Base-by-base conservation (phyloP, 2,329 filamentous ascomycete genomes). In the Fusarium compactum region DNA sequence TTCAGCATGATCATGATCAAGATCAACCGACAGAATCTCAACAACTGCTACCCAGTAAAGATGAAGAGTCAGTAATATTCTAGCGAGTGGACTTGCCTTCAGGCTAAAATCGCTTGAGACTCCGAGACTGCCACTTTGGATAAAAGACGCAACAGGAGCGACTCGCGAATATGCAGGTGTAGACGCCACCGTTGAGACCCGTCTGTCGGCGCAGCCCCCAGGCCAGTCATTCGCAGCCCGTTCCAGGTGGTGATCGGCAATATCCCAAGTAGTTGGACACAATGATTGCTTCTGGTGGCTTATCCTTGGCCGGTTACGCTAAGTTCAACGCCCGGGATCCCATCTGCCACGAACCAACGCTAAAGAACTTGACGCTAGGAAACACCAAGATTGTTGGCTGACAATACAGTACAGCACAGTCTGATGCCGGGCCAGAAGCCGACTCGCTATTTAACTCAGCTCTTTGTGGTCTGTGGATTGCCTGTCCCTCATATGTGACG, bases 201-300 rank as follows among this genome's bases (percentile, higher is more conserved):
- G 56, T 72, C 46, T 61, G 54, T 51, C 38, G 62, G 66, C 58
- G 55, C 66, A 52, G 57, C 52, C 22, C 51, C 43, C 55, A 43
- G 29, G 29, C 50, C 57, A 29, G 64, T 62, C 58, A 70, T 74
- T 75, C 64, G 62, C 38, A 34, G 34, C n/a, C 71, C 52, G 46
- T 70, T 73, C 64, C 62, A 50, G 68, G 67, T 68, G 73, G 48
- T 72, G 72, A 72, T 74, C 72, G 58, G 52, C 62, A 41, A 67
- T 40, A 43, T 70, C 59, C 65, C 62, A 70, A 65, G 56, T 44
- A 67, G 51, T 56, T 67, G 69, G 69, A 58, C 51, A 27, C 50
- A 53, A 53, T 22, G 52, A 67, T 71, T 55, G 69, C 65, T 73
- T 65, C 58, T 46, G 57, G 65, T 72, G 73, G 69, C 44, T 62